Percentiles rank a stretch among this genome's conserved stretches.
Evolutionary conservation across 1,284 basidiomycete genomes (phyloP).

Genomic region (Melampsora medusae): DNA sequence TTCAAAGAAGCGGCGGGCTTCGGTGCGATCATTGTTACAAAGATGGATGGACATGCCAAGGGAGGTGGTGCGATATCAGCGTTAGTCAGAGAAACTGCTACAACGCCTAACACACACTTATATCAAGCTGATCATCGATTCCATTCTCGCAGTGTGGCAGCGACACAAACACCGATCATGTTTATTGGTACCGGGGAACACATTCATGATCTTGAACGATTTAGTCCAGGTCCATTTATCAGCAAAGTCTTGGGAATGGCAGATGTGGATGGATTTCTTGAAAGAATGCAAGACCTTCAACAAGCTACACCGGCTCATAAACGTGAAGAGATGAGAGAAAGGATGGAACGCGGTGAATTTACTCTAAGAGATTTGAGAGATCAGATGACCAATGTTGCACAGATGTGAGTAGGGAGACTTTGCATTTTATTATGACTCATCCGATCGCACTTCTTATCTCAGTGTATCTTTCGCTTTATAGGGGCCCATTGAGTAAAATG

Average conservation of each 20-base stretch:
- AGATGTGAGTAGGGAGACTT: constrained; percentile 66
- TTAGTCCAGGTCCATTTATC: constrained; percentile 94
- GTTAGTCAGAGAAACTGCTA: constrained; percentile 60
- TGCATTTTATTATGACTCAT: neutral
- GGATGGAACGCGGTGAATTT: constrained; percentile 92
- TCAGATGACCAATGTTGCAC: constrained; percentile 95
- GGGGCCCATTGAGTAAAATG: constrained; percentile 96
- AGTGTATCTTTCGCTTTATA: constrained; percentile 53
- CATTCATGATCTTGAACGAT: constrained; percentile 89
- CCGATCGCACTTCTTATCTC: constrained; percentile 5
- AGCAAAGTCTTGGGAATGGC: constrained; percentile 93
- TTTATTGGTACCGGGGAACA: constrained; percentile 98
- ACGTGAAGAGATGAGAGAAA: constrained; percentile 97
- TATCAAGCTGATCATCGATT: constrained; percentile 34
- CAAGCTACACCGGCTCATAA: constrained; percentile 81
- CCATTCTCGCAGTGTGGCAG: constrained; percentile 75
- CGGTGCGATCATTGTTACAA: constrained; percentile 98
- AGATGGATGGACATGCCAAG: constrained; percentile 99
- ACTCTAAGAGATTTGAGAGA: constrained; percentile 97
- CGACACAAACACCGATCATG: constrained; percentile 95
- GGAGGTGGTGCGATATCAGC: constrained; percentile 99
- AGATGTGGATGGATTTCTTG: constrained; percentile 93
- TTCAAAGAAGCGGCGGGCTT: constrained; percentile 98
- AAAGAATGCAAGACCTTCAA: constrained; percentile 94
- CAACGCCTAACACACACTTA: constrained; percentile 12